Base-by-base conservation (phyloP, 192 early-diverging fungal genomes). In the Haplosporangium gracile region DNA sequence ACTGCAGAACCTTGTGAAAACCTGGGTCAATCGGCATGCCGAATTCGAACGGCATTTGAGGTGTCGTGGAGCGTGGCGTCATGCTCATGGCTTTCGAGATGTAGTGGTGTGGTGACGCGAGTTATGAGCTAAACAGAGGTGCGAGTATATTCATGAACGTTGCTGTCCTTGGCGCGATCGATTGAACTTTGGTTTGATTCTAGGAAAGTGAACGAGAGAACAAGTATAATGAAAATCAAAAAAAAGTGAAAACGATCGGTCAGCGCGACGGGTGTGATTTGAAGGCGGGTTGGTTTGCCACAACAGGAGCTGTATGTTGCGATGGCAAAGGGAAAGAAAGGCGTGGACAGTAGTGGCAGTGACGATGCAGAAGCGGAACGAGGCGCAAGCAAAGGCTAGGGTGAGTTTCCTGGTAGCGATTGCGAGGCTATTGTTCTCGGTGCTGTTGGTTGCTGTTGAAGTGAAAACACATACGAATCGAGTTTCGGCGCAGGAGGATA, bases 11-110 rank as follows among this genome's bases (percentile, higher is more conserved):
- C 75, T 85, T 77, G 24, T 63, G 68, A 68, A 77, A 79, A 5
- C 11, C 55, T 36, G 78, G 72, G 68, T 85, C 83, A 45, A 80
- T 80, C 29, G 78, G 74, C 20, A 80, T 49, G 69, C 83, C 74
- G 72, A 80, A 68, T 45, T 85, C 83, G 55, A 79, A 76, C 9
- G 82, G 82, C 78, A 77, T 80, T 32, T 76, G 78, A 68, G 78
- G 16, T 57, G 78, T 80, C 1, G 82, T 55, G 18, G 82, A 74
- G 39, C 72, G 76, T 40, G 76, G 76, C 29, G 76, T 77, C 76
- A 77, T 77, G 55, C 57, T 49, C 76, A 77, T 77, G 43, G 42
- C 60, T 53, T 24, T 24, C 42, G 76, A 36, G 15, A 65, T 26
- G 60, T 65, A 29, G 26, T 65, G n/a, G 60, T 32, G 60, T 26